Conservation (phyloP, 352 stramenopile genomes). For the Saprolegnia diclina region DNA sequence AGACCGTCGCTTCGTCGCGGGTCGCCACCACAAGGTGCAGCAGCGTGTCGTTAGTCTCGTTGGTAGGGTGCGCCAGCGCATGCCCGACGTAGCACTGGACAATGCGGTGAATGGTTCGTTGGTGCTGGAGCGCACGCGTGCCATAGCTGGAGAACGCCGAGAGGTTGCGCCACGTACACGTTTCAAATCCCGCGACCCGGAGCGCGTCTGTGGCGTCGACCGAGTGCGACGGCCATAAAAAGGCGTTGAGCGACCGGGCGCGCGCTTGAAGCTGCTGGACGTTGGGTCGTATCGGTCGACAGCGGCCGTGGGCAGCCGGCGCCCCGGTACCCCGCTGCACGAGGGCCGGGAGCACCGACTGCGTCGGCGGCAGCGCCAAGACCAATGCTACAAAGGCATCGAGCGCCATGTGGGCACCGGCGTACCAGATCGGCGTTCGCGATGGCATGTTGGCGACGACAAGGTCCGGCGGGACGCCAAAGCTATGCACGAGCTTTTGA, state of each 20-base stretch:
- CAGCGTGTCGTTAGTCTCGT: conserved; percentile 24
- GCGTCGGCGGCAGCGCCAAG: background rate
- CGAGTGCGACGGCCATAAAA: conserved; percentile 9
- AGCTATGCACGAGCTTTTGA: background rate
- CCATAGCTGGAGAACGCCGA: conserved; percentile 17
- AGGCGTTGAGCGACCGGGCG: background rate
- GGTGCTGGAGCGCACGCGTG: background rate
- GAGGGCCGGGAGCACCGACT: conserved; percentile 11
- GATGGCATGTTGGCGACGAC: conserved; percentile 15
- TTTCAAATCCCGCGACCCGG: conserved; percentile 7
- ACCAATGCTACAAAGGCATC: conserved; percentile 17
- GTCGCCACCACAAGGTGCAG: conserved; percentile 8
- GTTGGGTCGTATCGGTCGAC: background rate
- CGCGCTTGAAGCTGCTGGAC: background rate
- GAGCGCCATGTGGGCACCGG: conserved; percentile 3
- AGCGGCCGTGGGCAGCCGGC: background rate
- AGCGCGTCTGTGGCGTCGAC: conserved; percentile 15
- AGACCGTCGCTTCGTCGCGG: background rate
- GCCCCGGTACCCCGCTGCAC: background rate
- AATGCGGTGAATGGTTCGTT: conserved; percentile 12
- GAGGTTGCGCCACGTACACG: conserved; percentile 24
- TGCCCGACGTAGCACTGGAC: conserved; percentile 13
- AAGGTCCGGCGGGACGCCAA: conserved; percentile 19
- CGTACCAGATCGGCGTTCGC: conserved; percentile 24
- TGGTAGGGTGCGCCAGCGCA: background rate